These are phyloP conservation scores for Puccinia triticina DNA, from an alignment of 1,284 basidiomycete species.

Conservation along the genomic window DNA sequence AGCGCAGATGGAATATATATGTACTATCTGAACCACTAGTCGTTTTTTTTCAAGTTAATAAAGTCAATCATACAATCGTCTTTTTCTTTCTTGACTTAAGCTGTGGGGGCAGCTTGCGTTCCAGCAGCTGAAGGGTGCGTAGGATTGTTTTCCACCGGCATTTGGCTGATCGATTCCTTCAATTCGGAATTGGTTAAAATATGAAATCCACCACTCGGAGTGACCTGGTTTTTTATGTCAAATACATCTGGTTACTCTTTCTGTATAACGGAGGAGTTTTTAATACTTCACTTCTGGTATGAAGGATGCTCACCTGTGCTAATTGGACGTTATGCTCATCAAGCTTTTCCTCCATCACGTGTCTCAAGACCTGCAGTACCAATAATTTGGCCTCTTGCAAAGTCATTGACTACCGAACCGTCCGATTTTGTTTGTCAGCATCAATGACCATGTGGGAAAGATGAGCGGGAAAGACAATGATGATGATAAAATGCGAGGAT, in stretches of 20 bases:
- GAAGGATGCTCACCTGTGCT: slow-evolving; percentile 70
- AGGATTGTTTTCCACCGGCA: slow-evolving; percentile 45
- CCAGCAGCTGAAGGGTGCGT: background rate
- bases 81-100: background rate
- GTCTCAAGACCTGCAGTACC: slow-evolving; percentile 87
- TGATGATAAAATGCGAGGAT: background rate
- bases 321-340: slow-evolving; percentile 98
- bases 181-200: slow-evolving; percentile 76
- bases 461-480: background rate
- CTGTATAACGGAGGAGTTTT: background rate
- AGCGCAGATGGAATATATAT: background rate
- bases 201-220: slow-evolving; percentile 74
- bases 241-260: background rate
- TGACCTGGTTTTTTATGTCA: slow-evolving; percentile 66
- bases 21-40: too few species aligned
- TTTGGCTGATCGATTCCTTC: slow-evolving; percentile 69
- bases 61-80: background rate
- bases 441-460: background rate
- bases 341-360: slow-evolving; percentile 99
- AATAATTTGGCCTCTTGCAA: slow-evolving; percentile 83
- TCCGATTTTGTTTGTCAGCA: background rate
- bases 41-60: background rate
- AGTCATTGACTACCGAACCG: slow-evolving; percentile 77
- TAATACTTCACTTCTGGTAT: background rate
- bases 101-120: slow-evolving; percentile 7